Percentiles rank a stretch among this genome's conserved stretches.
Evolutionary conservation across 352 stramenopile species (phyloP).

Genomic region (Phytophthora melonis): DNA sequence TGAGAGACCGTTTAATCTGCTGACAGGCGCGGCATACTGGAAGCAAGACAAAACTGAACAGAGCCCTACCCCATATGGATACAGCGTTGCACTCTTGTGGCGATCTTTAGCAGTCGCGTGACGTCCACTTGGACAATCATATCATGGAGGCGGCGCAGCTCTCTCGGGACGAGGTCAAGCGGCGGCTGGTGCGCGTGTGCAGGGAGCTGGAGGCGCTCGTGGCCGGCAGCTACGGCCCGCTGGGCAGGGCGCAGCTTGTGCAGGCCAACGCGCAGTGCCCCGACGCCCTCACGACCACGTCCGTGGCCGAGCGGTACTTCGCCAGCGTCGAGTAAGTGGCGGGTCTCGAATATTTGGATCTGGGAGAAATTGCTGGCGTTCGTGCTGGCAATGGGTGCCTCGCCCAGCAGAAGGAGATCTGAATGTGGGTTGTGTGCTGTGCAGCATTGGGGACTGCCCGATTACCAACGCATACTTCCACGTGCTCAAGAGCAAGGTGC

Average conservation of each 20-base stretch:
- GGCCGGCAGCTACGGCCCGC: conserved; percentile 54
- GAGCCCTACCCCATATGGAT: conserved; percentile 23
- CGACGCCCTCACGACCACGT: conserved; percentile 60
- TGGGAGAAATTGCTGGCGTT: conserved; percentile 4
- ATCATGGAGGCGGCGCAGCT: conserved; percentile 8
- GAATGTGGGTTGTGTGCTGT: background rate
- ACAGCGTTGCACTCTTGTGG: conserved; percentile 2
- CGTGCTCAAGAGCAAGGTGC: conserved; percentile 63
- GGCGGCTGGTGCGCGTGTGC: conserved; percentile 40
- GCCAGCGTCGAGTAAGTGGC: conserved; percentile 46
- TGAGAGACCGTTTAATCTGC: background rate
- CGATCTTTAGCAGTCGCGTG: conserved; percentile 28
- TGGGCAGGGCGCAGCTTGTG: conserved; percentile 50
- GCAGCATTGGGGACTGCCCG: conserved; percentile 54
- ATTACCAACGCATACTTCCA: conserved; percentile 67
- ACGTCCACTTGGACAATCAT: conserved; percentile 4
- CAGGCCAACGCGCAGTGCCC: conserved; percentile 57
- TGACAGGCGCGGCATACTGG: conserved; percentile 10
- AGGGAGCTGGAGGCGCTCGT: conserved; percentile 42
- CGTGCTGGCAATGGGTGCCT: background rate
- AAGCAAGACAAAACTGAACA: conserved; percentile 13
- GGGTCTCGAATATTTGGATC: conserved; percentile 19
- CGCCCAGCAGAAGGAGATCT: background rate
- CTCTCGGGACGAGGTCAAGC: conserved; percentile 38
- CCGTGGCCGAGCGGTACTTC: conserved; percentile 49